Evolutionary conservation across 2,329 filamentous ascomycete genomes (phyloP), one percentile per base, ranked within the genome.

Genomic region (Colletotrichum brevisporum): DNA sequence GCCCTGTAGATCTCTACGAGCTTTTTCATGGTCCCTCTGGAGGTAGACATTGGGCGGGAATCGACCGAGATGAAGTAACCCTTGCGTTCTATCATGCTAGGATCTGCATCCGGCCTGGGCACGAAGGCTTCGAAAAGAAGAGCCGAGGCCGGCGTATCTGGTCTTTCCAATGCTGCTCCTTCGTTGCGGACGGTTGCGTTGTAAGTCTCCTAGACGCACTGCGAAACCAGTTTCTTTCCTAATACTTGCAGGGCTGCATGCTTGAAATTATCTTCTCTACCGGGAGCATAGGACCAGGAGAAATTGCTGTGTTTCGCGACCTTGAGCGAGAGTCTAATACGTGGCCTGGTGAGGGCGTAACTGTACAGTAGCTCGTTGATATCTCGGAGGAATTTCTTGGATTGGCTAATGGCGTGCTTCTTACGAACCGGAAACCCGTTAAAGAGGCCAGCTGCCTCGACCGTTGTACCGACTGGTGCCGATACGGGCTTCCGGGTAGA

Each of bases 51-150:
- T 4, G 92, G 92, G 18, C 92, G 85, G 15, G 84, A 84, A 75
- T 95, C 91, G 24, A 95, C 83, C 0, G 91, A 92, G 39, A 94
- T 79, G 75, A 90, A 94, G 5, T 85, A 78, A 0, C 86, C 83
- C n/a, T 82, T 85, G 6, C 74, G 71, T 53, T 82, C 80, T 41
- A 88, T 72, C n/a, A 79, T 83, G 2, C 78, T 74, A 2, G 73
- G 54, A 39, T 86, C 79, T 18, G 86, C 85, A 63, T 83, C 80
- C 4, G 82, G 80, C 39, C 78, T 86, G 1, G 91, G 89, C 0
- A 94, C 74, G 58, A 90, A 85, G 1, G 88, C 89, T 59, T 89
- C 83, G 10, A 93, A 77, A 0, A 79, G 74, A 60, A 88, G 10
- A 15, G 58, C 39, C 4, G 56, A 63, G 6, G 50, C 53, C 18